Conservation (phyloP, 371 early-diverging fungal species). For the Batkoa obscura region DNA sequence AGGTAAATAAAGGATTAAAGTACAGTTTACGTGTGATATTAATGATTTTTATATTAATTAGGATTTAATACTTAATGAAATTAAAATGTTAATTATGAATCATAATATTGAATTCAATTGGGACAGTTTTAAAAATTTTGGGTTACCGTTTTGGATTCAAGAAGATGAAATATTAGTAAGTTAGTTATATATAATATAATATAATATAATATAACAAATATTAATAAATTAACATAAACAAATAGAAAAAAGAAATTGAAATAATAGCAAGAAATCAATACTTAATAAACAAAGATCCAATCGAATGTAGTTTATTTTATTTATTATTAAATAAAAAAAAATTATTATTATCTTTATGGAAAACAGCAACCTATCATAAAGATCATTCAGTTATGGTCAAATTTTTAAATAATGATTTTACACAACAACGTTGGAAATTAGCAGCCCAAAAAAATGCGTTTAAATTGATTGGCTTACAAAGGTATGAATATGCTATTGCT, state of each 20-base stretch:
- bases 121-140: background rate
- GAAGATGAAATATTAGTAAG: background rate
- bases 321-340: constrained; percentile 70
- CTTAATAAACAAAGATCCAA: constrained; percentile 57
- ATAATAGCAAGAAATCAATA: constrained; percentile 75
- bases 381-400: constrained; percentile 72
- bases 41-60: background rate
- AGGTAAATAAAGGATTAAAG: no score
- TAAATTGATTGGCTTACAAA: constrained; percentile 81
- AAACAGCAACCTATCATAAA: constrained; percentile 52
- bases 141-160: background rate
- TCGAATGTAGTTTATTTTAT: constrained; percentile 66
- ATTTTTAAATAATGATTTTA: constrained; percentile 82
- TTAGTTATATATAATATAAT: background rate
- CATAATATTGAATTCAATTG: background rate
- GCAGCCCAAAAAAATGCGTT: constrained; percentile 95
- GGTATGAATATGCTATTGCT: constrained; percentile 84
- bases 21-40: background rate
- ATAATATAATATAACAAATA: background rate
- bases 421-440: constrained; percentile 62
- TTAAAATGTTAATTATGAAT: background rate
- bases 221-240: background rate
- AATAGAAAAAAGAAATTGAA: background rate
- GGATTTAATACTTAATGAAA: background rate
- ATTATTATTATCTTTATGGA: constrained; percentile 77